A percentile compares a stretch with the other conserved stretches of the same genome.
phyloP scores from a whole-genome alignment of 441 rosid genomes.

The Eutrema salsugineum region DNA sequence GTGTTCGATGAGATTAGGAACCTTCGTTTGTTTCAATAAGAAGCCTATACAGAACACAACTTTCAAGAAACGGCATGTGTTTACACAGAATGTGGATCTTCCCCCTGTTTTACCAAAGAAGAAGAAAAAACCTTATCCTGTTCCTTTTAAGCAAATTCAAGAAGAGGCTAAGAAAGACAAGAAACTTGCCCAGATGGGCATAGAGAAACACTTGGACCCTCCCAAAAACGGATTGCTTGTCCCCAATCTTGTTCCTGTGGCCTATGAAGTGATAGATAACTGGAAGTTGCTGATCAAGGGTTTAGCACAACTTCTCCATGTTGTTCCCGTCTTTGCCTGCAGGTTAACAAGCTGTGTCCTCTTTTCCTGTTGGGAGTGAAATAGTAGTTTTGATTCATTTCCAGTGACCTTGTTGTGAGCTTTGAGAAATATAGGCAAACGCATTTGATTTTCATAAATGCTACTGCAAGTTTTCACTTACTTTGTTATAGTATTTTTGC shows the following conservation, averaged over 20 bases:
- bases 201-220: constrained; percentile 79
- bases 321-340: constrained; percentile 78
- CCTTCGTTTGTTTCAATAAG: constrained; percentile 8
- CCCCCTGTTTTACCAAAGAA: constrained; percentile 69
- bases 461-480: neutral
- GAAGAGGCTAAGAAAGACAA: constrained; percentile 58
- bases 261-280: constrained; percentile 64
- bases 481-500: constrained; percentile 17
- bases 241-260: constrained; percentile 73
- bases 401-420: neutral
- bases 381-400: neutral
- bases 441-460: neutral
- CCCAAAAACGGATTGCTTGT: constrained; percentile 85
- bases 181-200: constrained; percentile 78
- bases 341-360: constrained; percentile 34
- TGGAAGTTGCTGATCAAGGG: constrained; percentile 86
- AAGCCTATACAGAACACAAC: constrained; percentile 26
- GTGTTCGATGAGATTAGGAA: neutral
- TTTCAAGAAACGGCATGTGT: constrained; percentile 29
- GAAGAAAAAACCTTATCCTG: constrained; percentile 84
- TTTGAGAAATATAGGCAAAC: neutral
- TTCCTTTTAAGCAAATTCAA: constrained; percentile 67
- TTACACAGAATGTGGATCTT: constrained; percentile 74
- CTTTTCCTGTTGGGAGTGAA: too few relatives aligned
- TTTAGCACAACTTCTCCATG: constrained; percentile 70